Evolutionary conservation across 257 asterid species (phyloP).

Genomic region (Jacaranda copaia): DNA sequence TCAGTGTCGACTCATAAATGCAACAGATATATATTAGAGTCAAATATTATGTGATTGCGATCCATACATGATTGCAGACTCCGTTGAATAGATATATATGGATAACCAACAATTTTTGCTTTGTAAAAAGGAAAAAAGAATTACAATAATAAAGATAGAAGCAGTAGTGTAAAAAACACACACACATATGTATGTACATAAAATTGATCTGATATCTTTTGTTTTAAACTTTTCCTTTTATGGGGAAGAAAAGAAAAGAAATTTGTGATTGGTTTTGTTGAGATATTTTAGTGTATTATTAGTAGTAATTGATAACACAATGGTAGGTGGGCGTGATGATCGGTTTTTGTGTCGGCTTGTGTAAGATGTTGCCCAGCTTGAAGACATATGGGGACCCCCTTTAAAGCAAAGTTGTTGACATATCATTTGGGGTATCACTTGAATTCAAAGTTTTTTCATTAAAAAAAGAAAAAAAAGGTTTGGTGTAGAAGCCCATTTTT

Average conservation of each 20-base stretch:
- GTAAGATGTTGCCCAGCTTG: slow-evolving; percentile 46
- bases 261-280: not conserved
- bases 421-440: slow-evolving; percentile 38
- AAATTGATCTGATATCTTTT: not conserved
- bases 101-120: not conserved
- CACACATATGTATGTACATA: not conserved
- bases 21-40: not conserved
- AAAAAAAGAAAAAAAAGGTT: not conserved
- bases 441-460: slow-evolving; percentile 20
- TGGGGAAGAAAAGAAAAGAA: not conserved
- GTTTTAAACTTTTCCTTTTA: not conserved
- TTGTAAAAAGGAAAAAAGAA: not conserved
- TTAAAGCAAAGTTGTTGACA: slow-evolving; percentile 45
- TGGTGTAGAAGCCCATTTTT: not conserved
- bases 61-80: no score
- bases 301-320: slow-evolving; percentile 19
- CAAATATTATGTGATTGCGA: not conserved
- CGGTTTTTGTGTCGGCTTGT: slow-evolving; percentile 40
- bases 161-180: not conserved
- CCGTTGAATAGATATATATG: not conserved
- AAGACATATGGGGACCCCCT: slow-evolving; percentile 43
- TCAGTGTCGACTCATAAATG: not conserved
- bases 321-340: slow-evolving; percentile 57
- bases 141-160: not conserved
- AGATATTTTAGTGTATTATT: slow-evolving; percentile 19